Conservation (phyloP, 1,284 basidiomycete genomes). For the Fistulina hepatica region DNA sequence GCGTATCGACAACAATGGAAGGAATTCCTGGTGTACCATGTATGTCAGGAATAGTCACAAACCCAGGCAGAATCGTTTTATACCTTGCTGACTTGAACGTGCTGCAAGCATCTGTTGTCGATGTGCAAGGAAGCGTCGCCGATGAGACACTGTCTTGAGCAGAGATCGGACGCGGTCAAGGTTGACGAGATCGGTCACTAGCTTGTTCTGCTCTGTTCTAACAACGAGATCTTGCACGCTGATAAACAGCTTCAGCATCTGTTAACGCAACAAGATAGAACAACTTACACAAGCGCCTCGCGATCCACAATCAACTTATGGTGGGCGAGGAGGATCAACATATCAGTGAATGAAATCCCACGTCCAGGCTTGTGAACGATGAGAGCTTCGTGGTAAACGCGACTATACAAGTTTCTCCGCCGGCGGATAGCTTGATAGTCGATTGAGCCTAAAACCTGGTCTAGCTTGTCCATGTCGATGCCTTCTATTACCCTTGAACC, state of each 20-base stretch:
- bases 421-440: slow-evolving; percentile 55
- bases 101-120: slow-evolving; percentile 27
- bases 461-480: slow-evolving; percentile 58
- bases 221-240: slow-evolving; percentile 77
- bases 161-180: slow-evolving; percentile 76
- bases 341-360: slow-evolving; percentile 87
- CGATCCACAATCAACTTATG: slow-evolving; percentile 88
- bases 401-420: slow-evolving; percentile 60
- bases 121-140: slow-evolving; percentile 52
- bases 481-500: slow-evolving; percentile 32
- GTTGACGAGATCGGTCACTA: slow-evolving; percentile 75
- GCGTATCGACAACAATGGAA: slow-evolving; percentile 52
- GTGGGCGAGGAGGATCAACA: slow-evolving; percentile 84
- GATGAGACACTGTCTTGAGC: slow-evolving; percentile 63
- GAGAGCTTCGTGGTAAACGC: slow-evolving; percentile 79
- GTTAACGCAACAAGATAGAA: neutral
- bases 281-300: slow-evolving; percentile 71
- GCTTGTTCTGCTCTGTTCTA: slow-evolving; percentile 65
- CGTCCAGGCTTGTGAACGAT: slow-evolving; percentile 60
- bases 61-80: slow-evolving; percentile 1
- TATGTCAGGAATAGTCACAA: slow-evolving; percentile 4
- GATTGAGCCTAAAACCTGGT: slow-evolving; percentile 47
- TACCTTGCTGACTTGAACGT: slow-evolving; percentile 24
- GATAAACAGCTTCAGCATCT: slow-evolving; percentile 7
- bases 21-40: slow-evolving; percentile 39